phyloP scores from a whole-genome alignment of 805 yeast genomes.

The Saccharomycopsis sp. region DNA sequence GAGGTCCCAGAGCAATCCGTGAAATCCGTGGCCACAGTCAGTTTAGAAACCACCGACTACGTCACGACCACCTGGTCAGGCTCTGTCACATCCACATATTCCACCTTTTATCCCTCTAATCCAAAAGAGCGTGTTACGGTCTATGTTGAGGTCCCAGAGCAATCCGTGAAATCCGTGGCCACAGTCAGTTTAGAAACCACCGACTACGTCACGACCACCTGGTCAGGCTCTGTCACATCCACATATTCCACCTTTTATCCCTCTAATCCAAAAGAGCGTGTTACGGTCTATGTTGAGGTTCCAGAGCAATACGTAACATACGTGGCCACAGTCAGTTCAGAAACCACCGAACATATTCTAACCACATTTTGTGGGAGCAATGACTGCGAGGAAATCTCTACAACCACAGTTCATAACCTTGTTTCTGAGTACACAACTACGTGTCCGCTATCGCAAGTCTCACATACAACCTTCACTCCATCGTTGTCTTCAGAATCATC shows the following conservation, averaged over 20 bases:
- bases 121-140: neutral
- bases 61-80: neutral
- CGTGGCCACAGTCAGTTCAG: neutral
- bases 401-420: conserved; percentile 1
- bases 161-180: neutral
- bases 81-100: conserved; percentile 1
- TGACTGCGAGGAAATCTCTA: neutral
- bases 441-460: neutral
- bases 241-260: conserved; percentile 5
- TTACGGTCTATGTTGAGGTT: neutral
- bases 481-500: neutral
- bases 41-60: neutral
- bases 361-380: neutral
- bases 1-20: neutral
- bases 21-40: neutral
- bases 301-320: neutral
- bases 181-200: neutral
- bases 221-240: neutral
- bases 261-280: neutral
- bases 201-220: neutral
- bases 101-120: neutral
- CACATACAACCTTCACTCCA: neutral
- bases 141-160: neutral
- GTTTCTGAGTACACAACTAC: neutral
- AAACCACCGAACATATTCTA: neutral